Evolutionary conservation across 345 rosid species (phyloP), one percentile per base, ranked within the genome.

Genomic region (Nasturtium officinale): DNA sequence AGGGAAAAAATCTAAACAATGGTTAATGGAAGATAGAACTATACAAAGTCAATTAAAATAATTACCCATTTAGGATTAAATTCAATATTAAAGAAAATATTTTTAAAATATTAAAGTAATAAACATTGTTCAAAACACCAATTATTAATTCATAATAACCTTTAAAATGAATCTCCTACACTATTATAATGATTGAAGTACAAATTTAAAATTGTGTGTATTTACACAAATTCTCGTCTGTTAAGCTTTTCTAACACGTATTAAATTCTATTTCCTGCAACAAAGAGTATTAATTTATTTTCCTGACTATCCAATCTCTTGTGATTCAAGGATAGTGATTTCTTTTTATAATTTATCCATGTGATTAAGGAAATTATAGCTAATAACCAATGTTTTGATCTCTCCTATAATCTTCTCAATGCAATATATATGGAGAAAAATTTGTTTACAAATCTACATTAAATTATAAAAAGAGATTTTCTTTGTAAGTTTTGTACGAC

Each of bases 221-320:
- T n/a, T 48, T 65, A 67, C 52, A 50, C 26, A n/a, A 25, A 25
- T 2, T 61, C 29, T 60, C 12, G 28, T 59, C 8, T 42, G 66
- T 25, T 15, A 5, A 38, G 12, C 43, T 38, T 10, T 10, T 57
- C 18, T 25, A 5, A 32, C 47, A 32, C 30, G 30, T 50, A 13
- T 3, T 51, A 51, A 23, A 50, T 64, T 65, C 32, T 48, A 23
- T 0, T 43, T 40, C 35, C 15, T 21, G 60, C 35, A 35, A 66
- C 48, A 69, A 30, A 45, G n/a, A n/a, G n/a, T 33, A n/a, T 46
- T 30, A 20, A 9, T 21, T 33, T 51, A n/a, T 69, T 55, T 16
- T 29, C 8, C 25, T n/a, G 20, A 55, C 13, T 56, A 69, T 29
- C 55, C 21, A 43, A n/a, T n/a, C n/a, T n/a, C n/a, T 56, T 57